Evolutionary conservation across 169 alveolate genomes (phyloP).

Genomic region (Sarcocystis neurona): DNA sequence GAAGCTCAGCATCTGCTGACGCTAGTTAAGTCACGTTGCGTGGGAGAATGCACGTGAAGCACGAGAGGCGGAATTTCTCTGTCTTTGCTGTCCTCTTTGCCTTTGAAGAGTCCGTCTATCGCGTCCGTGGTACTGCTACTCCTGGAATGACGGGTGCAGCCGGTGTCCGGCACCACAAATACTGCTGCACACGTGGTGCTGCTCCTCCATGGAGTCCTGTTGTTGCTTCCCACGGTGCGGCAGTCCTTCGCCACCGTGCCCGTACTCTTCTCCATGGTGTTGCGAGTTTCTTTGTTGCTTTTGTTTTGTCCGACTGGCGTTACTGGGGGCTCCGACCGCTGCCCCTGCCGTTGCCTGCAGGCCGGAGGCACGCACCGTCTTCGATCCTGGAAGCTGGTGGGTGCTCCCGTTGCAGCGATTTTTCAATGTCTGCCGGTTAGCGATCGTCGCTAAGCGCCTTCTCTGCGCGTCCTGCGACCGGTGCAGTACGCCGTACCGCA

Average conservation of each 20-base stretch:
- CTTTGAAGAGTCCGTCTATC: too few species aligned
- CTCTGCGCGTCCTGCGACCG: not conserved
- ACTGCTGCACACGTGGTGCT: too few species aligned
- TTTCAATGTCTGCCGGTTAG: constrained; percentile 34
- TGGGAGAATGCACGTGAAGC: too few species aligned
- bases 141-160: too few species aligned
- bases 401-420: constrained; percentile 62
- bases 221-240: not conserved
- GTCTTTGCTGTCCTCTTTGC: too few species aligned
- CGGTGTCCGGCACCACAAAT: too few species aligned
- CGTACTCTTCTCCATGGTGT: not conserved
- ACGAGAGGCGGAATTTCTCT: too few species aligned
- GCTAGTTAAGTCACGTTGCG: too few species aligned
- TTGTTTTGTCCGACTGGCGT: not conserved
- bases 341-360: not conserved
- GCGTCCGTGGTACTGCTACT: too few species aligned
- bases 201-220: too few species aligned
- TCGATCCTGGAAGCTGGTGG: constrained; percentile 59
- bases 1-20: too few species aligned
- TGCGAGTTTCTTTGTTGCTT: not conserved
- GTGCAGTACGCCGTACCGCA: too few species aligned
- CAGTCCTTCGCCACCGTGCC: not conserved
- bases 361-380: not conserved
- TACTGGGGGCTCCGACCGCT: not conserved
- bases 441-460: not conserved